Conservation (phyloP, 176 grass and related monocot genomes). For the Triticum timopheevii region DNA sequence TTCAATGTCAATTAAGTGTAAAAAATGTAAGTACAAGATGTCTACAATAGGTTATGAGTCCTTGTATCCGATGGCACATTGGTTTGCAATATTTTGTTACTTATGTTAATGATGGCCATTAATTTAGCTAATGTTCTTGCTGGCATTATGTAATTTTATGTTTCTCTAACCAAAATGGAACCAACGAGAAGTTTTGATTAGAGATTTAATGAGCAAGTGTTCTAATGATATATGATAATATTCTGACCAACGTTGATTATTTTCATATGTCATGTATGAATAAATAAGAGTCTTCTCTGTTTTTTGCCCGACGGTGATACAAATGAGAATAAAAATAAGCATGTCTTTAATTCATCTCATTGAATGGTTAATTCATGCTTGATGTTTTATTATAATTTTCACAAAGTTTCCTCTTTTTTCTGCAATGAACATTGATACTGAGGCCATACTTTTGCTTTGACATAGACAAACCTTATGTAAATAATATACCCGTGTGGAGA, state of each 20-base stretch:
- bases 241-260: not conserved
- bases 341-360: not conserved
- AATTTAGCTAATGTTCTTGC: not conserved
- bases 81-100: too few species aligned
- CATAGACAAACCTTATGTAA: too few species aligned
- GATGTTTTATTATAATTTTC: not conserved
- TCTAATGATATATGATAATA: not conserved
- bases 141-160: not conserved
- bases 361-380: not conserved
- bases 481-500: too few species aligned
- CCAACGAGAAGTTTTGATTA: not conserved
- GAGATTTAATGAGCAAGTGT: not conserved
- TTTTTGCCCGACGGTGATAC: not conserved
- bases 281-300: not conserved
- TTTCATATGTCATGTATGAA: not conserved
- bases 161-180: not conserved
- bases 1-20: too few species aligned
- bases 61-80: too few species aligned
- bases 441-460: too few species aligned
- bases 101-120: too few species aligned
- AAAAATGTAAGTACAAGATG: too few species aligned
- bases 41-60: too few species aligned
- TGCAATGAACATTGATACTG: too few species aligned
- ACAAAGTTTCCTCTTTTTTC: not conserved
- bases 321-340: not conserved